A percentile compares a stretch with the other conserved stretches of the same genome.
Conservation (phyloP, 176 grass and related monocot genomes). For the Elaeis guineensis region DNA sequence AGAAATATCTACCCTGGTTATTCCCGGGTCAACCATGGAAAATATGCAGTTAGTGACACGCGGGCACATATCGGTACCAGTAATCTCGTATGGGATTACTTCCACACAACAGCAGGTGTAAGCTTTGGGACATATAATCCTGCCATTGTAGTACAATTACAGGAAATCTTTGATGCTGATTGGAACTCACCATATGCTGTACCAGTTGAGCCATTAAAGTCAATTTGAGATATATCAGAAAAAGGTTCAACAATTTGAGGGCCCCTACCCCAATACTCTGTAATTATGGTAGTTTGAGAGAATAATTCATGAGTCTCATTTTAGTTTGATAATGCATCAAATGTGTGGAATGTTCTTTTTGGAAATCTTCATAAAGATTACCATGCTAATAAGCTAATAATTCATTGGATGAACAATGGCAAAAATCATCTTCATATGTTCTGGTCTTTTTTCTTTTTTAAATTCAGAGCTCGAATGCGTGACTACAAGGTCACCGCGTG, state of each 20-base stretch:
- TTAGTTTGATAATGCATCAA: too few species aligned
- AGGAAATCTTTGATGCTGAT: conserved; percentile 69
- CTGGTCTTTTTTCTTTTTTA: too few species aligned
- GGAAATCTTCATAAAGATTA: too few species aligned
- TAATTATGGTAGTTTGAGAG: too few species aligned
- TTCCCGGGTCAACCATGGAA: conserved; percentile 75
- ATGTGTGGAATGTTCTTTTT: too few species aligned
- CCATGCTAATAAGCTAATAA: too few species aligned
- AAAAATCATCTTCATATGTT: too few species aligned
- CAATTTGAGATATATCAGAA: neutral
- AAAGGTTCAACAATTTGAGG: neutral
- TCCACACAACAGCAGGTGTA: conserved; percentile 73
- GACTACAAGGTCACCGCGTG: too few species aligned
- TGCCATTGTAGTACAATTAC: conserved; percentile 55
- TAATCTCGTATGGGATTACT: conserved; percentile 95
- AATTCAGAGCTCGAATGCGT: too few species aligned
- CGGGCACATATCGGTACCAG: conserved; percentile 73
- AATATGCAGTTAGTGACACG: conserved; percentile 63
- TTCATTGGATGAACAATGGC: too few species aligned
- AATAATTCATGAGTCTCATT: too few species aligned
- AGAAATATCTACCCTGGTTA: conserved; percentile 57
- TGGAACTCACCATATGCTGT: conserved; percentile 72
- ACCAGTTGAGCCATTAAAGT: conserved; percentile 35
- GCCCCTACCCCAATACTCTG: too few species aligned
- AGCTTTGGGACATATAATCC: conserved; percentile 75